These are phyloP conservation scores for Dryadomyces quercus-mongolicae DNA, from an alignment of 2,329 filamentous ascomycete genomes.

Conservation along the genomic window DNA sequence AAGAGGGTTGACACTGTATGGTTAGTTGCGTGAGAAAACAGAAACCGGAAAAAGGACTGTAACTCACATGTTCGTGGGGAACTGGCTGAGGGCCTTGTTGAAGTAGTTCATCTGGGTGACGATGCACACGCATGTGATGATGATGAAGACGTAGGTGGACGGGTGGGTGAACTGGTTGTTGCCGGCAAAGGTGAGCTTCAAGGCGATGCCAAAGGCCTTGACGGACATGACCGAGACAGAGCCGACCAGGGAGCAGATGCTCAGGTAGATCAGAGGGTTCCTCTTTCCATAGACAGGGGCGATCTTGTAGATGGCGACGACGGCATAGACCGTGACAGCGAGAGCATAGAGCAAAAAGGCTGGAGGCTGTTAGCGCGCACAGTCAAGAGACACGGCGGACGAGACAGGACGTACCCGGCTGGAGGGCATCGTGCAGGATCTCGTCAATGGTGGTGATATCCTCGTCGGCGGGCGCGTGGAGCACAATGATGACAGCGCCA, in stretches of 20 bases:
- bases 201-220: constrained; percentile 94
- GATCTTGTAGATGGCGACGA: constrained; percentile 92
- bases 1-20: constrained; percentile 71
- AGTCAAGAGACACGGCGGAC: neutral
- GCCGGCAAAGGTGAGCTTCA: constrained; percentile 86
- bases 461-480: constrained; percentile 90
- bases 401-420: constrained; percentile 54
- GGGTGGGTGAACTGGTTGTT: constrained; percentile 94
- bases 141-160: constrained; percentile 95
- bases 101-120: constrained; percentile 99
- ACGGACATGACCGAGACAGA: constrained; percentile 98
- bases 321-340: constrained; percentile 68
- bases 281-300: constrained; percentile 84
- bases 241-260: constrained; percentile 93
- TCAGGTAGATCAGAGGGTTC: constrained; percentile 92
- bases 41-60: neutral
- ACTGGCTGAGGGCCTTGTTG: constrained; percentile 95
- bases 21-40: constrained; percentile 14
- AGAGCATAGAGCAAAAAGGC: constrained; percentile 84
- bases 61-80: constrained; percentile 83
- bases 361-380: constrained; percentile 22
- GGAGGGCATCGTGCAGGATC: constrained; percentile 80
- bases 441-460: constrained; percentile 85
- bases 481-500: constrained; percentile 91
- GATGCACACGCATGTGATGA: constrained; percentile 86